phyloP scores from a whole-genome alignment of 129 eudicot genomes.

The Pittosporum tobira region DNA sequence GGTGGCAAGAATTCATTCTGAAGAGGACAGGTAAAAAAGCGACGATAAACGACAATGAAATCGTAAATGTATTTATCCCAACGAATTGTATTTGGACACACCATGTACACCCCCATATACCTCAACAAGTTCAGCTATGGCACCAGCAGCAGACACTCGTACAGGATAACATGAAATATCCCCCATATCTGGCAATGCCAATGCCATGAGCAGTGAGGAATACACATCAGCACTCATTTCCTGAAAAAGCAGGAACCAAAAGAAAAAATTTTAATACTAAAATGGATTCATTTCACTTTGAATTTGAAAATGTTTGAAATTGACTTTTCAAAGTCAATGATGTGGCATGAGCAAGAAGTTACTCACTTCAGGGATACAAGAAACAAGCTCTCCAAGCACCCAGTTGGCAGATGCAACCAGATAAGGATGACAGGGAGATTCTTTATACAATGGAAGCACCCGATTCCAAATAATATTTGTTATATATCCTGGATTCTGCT shows the following conservation, averaged over 20 bases:
- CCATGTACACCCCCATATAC: slow-evolving; percentile 22
- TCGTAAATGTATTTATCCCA: background rate
- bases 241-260: slow-evolving; percentile 27
- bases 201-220: slow-evolving; percentile 47
- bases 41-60: background rate
- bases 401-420: slow-evolving; percentile 70
- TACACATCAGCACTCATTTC: slow-evolving; percentile 56
- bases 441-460: slow-evolving; percentile 51
- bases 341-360: slow-evolving; percentile 3
- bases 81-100: background rate
- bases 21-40: background rate
- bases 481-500: slow-evolving; percentile 52
- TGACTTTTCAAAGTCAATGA: no score
- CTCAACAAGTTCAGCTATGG: slow-evolving; percentile 66
- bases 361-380: slow-evolving; percentile 59
- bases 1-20: slow-evolving; percentile 74
- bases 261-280: no score
- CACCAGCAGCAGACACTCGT: slow-evolving; percentile 67
- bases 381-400: slow-evolving; percentile 70
- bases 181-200: slow-evolving; percentile 39
- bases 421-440: slow-evolving; percentile 44
- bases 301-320: no score
- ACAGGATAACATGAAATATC: slow-evolving; percentile 60
- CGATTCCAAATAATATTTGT: slow-evolving; percentile 38
- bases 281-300: no score